These are phyloP conservation scores for Populus nigra DNA, from an alignment of 345 rosid genomes.

Conservation along the genomic window DNA sequence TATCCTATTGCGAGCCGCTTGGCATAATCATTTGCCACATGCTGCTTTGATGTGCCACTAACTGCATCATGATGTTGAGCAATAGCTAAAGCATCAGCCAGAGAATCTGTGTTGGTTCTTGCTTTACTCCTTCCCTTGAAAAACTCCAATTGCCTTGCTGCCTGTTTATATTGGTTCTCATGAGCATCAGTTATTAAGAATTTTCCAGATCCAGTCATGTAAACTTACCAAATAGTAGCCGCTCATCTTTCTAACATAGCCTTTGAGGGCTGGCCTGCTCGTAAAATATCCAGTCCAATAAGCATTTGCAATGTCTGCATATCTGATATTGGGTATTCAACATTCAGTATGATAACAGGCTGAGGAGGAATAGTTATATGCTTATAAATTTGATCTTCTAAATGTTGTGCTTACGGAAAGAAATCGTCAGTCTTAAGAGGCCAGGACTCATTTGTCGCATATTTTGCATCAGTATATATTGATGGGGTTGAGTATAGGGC, in stretches of 20 bases:
- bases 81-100: constrained; percentile 51
- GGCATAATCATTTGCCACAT: constrained; percentile 54
- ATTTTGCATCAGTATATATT: constrained; percentile 50
- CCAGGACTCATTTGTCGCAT: constrained; percentile 46
- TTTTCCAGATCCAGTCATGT: not conserved
- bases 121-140: constrained; percentile 38
- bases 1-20: constrained; percentile 46
- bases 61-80: constrained; percentile 57
- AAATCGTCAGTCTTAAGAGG: constrained; percentile 50
- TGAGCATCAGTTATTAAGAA: constrained; percentile 7
- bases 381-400: not conserved
- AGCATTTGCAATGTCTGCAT: constrained; percentile 48
- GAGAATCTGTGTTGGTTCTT: constrained; percentile 37
- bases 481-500: constrained; percentile 59
- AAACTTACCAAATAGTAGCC: constrained; percentile 45
- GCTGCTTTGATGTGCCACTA: constrained; percentile 49
- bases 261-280: constrained; percentile 46
- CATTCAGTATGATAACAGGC: not conserved
- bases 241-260: constrained; percentile 49
- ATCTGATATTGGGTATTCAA: constrained; percentile 26
- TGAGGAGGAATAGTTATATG: not conserved
- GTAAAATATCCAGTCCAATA: constrained; percentile 63
- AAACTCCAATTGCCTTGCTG: constrained; percentile 52
- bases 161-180: constrained; percentile 27
- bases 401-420: constrained; percentile 44